These are phyloP conservation scores for Galerina marginata DNA, from an alignment of 768 basidiomycete genomes.

Conservation along the genomic window DNA sequence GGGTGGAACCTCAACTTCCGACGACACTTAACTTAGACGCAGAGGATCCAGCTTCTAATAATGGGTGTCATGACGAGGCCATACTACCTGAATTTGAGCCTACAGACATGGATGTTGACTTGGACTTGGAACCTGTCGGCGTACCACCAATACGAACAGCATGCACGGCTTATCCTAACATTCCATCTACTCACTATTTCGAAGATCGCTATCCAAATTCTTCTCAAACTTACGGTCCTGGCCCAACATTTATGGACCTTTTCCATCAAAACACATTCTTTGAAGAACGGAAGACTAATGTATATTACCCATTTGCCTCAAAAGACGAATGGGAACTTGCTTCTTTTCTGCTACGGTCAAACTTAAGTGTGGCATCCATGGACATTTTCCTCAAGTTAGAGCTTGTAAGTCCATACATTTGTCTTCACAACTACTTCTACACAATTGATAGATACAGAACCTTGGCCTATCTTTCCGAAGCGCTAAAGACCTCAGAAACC, in stretches of 20 bases:
- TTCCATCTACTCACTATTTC: neutral
- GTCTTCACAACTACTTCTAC: too few relatives aligned
- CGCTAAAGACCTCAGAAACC: slow-evolving; percentile 30
- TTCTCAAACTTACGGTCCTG: slow-evolving; percentile 17
- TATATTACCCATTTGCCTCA: slow-evolving; percentile 37
- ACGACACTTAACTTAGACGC: neutral
- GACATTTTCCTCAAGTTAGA: slow-evolving; percentile 32
- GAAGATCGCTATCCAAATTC: slow-evolving; percentile 8
- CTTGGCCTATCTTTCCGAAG: slow-evolving; percentile 29
- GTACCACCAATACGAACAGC: neutral
- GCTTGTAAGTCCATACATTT: slow-evolving; percentile 27
- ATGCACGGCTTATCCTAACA: too few relatives aligned
- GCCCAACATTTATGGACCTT: slow-evolving; percentile 29
- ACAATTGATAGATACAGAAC: slow-evolving; percentile 12
- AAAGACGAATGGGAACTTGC: slow-evolving; percentile 38
- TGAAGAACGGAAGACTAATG: slow-evolving; percentile 21
- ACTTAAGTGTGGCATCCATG: slow-evolving; percentile 34
- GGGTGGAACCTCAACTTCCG: too few relatives aligned
- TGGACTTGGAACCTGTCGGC: neutral
- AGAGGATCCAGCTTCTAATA: neutral
- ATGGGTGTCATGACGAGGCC: neutral
- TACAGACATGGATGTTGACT: neutral
- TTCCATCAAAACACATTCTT: slow-evolving; percentile 32
- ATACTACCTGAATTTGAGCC: neutral
- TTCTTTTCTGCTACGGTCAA: slow-evolving; percentile 30